phyloP scores from a whole-genome alignment of 139 green algal genomes.

The Chlamydomonas eustigma region DNA sequence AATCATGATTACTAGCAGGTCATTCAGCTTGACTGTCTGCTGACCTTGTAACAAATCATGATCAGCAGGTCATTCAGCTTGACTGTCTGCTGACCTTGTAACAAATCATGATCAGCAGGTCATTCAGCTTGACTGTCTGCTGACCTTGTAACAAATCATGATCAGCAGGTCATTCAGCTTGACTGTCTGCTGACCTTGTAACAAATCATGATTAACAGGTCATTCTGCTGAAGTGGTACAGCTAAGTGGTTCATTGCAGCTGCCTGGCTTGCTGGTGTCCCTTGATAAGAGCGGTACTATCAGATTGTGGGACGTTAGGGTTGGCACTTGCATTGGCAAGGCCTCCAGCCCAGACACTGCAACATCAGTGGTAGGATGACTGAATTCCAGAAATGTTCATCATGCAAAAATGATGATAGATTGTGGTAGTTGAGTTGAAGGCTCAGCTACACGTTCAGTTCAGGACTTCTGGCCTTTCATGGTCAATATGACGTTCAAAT shows the following conservation, averaged over 20 bases:
- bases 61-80: no score
- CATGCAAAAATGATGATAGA: background rate
- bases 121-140: no score
- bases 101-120: no score
- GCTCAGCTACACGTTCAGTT: no score
- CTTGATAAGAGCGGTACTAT: slow-evolving; percentile 35
- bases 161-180: background rate
- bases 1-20: slow-evolving; percentile 21
- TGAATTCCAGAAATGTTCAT: background rate
- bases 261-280: slow-evolving; percentile 45
- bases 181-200: background rate
- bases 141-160: no score
- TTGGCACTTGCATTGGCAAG: slow-evolving; percentile 15
- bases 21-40: slow-evolving; percentile 45
- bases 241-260: slow-evolving; percentile 17
- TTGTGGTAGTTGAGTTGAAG: background rate
- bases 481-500: no score
- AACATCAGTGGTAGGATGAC: background rate
- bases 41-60: no score
- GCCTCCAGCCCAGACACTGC: slow-evolving; percentile 8
- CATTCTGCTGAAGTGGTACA: slow-evolving; percentile 47
- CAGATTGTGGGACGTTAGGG: slow-evolving; percentile 47
- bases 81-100: no score
- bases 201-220: slow-evolving; percentile 17
- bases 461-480: no score